A percentile compares a stretch with the other conserved stretches of the same genome.
Evolutionary conservation across 768 basidiomycete species (phyloP).

Genomic region (Leccinum obscurum): DNA sequence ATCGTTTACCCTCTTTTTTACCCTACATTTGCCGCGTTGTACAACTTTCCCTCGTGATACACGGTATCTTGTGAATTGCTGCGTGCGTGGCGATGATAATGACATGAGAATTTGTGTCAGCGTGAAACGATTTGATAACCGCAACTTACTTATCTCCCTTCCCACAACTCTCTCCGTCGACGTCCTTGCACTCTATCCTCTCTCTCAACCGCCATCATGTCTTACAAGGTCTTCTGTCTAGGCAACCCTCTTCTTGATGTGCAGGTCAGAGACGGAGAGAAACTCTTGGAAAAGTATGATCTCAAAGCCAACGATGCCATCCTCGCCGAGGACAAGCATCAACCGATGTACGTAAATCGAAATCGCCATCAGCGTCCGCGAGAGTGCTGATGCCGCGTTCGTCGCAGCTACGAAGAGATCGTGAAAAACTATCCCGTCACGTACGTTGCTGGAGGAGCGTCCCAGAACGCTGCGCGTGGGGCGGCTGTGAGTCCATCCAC

Average conservation of each 20-base stretch:
- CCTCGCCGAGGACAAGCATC: constrained; percentile 87
- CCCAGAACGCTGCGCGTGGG: constrained; percentile 94
- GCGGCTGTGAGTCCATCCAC: constrained; percentile 71
- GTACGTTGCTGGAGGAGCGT: constrained; percentile 96
- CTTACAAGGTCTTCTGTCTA: constrained; percentile 79
- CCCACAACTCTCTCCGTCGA: constrained; percentile 16
- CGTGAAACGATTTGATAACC: constrained; percentile 2
- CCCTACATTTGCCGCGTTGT: neutral
- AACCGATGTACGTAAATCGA: constrained; percentile 58
- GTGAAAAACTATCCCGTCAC: constrained; percentile 71
- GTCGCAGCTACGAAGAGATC: constrained; percentile 82
- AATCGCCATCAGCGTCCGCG: neutral
- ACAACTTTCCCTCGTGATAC: neutral
- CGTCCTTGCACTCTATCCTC: constrained; percentile 9
- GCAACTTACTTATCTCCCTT: constrained; percentile 1
- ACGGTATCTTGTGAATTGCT: neutral
- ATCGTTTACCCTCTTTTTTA: neutral
- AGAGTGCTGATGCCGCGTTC: neutral
- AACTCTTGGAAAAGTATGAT: constrained; percentile 82
- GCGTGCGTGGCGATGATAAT: constrained; percentile 1
- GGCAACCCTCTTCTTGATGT: constrained; percentile 98
- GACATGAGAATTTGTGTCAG: neutral
- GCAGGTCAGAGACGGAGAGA: constrained; percentile 85
- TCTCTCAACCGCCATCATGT: constrained; percentile 44
- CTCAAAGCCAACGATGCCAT: constrained; percentile 96